Percentiles rank a stretch among this genome's conserved stretches.
phyloP scores from a whole-genome alignment of 2,329 filamentous ascomycete genomes.

The Fusarium poae region DNA sequence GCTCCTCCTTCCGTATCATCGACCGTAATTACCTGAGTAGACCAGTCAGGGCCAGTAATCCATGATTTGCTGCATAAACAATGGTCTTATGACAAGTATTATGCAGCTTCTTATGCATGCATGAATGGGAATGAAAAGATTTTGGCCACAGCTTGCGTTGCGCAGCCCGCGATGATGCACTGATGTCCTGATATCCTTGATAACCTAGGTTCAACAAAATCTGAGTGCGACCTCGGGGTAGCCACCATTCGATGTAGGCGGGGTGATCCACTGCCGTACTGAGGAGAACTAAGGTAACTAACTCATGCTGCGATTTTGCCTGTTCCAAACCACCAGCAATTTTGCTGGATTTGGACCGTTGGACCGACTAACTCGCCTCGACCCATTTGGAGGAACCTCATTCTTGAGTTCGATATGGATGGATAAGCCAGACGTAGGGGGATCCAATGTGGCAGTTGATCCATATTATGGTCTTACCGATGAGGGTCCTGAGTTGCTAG shows the following conservation, averaged over 20 bases:
- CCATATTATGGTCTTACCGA: conserved; percentile 43
- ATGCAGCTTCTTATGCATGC: conserved; percentile 24
- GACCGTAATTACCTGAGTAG: conserved; percentile 2
- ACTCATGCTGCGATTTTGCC: conserved; percentile 13
- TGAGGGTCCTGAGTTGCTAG: conserved; percentile 38
- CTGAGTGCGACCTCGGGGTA: conserved; percentile 27
- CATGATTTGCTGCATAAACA: conserved; percentile 8
- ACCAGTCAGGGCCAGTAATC: background rate
- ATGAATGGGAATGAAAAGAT: conserved; percentile 3
- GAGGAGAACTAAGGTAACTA: conserved; percentile 6
- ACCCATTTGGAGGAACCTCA: conserved; percentile 8
- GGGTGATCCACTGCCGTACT: conserved; percentile 24
- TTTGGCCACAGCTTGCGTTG: conserved; percentile 4
- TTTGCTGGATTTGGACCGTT: background rate
- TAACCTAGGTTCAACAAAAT: conserved; percentile 26
- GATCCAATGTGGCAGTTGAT: conserved; percentile 45
- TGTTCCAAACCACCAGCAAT: conserved; percentile 1
- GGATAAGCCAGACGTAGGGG: conserved; percentile 37
- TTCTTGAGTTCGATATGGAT: conserved; percentile 12
- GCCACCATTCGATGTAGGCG: conserved; percentile 35
- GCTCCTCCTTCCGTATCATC: conserved; percentile 10
- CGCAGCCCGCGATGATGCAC: conserved; percentile 26
- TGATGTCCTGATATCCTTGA: conserved; percentile 14
- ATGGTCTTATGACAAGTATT: conserved; percentile 17
- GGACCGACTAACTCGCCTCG: conserved; percentile 2